Evolutionary conservation across 2,329 filamentous ascomycete genomes (phyloP), one percentile per base, ranked within the genome.

Genomic region (Metarhizium anisopliae): DNA sequence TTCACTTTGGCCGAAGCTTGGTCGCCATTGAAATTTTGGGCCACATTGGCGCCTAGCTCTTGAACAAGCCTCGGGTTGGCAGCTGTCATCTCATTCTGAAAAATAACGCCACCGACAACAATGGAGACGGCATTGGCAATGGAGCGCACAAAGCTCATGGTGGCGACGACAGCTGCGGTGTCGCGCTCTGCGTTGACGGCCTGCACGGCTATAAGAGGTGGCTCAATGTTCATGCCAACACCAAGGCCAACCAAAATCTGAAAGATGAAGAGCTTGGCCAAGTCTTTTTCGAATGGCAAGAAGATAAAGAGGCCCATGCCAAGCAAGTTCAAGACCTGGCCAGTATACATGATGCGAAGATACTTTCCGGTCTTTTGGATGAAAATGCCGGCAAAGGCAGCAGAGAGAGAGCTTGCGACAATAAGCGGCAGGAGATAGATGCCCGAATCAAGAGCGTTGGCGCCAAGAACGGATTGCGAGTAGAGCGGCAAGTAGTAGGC

Each of bases 401-500:
- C 20, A 7, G 29, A 13, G 3, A 49, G 7, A 2, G 47, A 49
- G 2, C 20, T 13, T 25, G n/a, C 10, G 14, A 79, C 63, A 25
- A 80, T 82, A 45, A 85, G 79, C 0, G 87, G 85, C 0, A 90
- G 73, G 13, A 49, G 47, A 18, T 86, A 77, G 0, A 86, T 66
- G 4, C 79, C 79, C 0, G 83, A 87, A n/a, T 74, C 73, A 38
- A 87, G 71, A 0, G 85, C 83, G 0, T 77, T 77, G 1, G 81
- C 81, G 52, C 77, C 77, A 2, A 85, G 77, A 0, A 85, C 86
- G 2, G 83, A 79, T 66, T 92, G 88, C 54, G 89, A 85, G 69
- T 86, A 91, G 0, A 90, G 75, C 0, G 88, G 88, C 30, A 90
- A 73, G 63, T 87, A 91, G 68, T 89, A 91, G 52, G 83, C 80